Base-by-base conservation (phyloP, 805 yeast species). In the Suhomyces vadensis region DNA sequence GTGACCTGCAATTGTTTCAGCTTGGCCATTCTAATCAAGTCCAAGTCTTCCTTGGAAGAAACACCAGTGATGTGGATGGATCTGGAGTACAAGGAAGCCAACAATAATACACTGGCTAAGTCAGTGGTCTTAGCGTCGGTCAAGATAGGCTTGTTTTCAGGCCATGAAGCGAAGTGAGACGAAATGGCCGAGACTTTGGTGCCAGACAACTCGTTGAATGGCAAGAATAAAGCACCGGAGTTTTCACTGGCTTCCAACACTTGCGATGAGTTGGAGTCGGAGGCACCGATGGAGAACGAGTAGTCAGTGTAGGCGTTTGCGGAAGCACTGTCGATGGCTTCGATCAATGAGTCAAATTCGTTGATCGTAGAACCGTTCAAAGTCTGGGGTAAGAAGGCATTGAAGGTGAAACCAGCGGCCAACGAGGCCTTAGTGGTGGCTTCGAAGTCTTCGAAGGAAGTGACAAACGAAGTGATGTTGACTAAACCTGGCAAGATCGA, bases 111-210 rank as follows among this genome's bases (percentile, higher is more conserved):
- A 3, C 96, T 87, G n/a, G 98, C 98, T 59, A 92, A 75, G 58
- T 89, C 92, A 31, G 97, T 87, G 20, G 92, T 83, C 63, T 81
- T 83, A 39, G 98, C 97, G 67, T 92, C 97, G 33, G 97, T 89
- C 51, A 91, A 77, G 48, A 92, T 85, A 47, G 94, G 92, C 71
- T 89, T 90, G 57, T 67, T 67, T 41, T 76, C 74, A 42, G 96
- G 96, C 97, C 97, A 91, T 26, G 80, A 71, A 50, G 83, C 81
- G 57, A 90, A 82, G 56, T 87, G 95, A 23, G 85, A 75, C 21
- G 95, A 81, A 35, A 89, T 84, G 25, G 85, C 76, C n/a, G 91
- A 76, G 36, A 91, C 87, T 58, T 83, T 84, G 56, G 79, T 75
- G 57, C 77, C 76, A 42, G 81, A 75, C 58, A 85, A 78, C 50